Percentiles rank a stretch among this genome's conserved stretches.
These are phyloP conservation scores for Lachancea quebecensis DNA, from an alignment of 805 yeast species.

Conservation along the genomic window DNA sequence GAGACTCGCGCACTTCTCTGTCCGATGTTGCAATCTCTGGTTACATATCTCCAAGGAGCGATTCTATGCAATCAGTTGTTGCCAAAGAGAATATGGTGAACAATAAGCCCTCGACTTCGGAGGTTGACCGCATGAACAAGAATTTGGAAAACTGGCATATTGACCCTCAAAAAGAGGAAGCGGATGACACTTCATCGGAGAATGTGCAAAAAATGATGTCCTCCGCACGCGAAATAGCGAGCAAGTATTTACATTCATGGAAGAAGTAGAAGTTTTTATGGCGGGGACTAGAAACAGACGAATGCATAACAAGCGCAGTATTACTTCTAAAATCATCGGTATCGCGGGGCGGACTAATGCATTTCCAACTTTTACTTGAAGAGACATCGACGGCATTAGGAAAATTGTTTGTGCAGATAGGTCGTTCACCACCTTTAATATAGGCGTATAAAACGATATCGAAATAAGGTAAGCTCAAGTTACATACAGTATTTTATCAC, in stretches of 20 bases:
- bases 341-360: too few relatives aligned
- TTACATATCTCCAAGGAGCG: slow-evolving; percentile 28
- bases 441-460: slow-evolving; percentile 1
- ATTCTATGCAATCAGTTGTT: slow-evolving; percentile 21
- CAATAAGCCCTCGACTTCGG: slow-evolving; percentile 2
- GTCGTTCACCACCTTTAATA: not conserved
- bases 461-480: slow-evolving; percentile 2
- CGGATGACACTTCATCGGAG: slow-evolving; percentile 8
- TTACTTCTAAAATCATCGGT: not conserved
- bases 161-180: not conserved
- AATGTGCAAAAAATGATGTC: slow-evolving; percentile 21
- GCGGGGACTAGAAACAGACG: not conserved
- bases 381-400: too few relatives aligned
- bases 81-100: slow-evolving; percentile 15
- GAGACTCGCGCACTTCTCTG: slow-evolving; percentile 40
- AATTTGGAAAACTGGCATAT: slow-evolving; percentile 8
- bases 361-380: too few relatives aligned
- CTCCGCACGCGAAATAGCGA: slow-evolving; percentile 20
- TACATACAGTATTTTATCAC: not conserved
- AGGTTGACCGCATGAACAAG: slow-evolving; percentile 9
- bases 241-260: slow-evolving; percentile 22
- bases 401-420: too few relatives aligned
- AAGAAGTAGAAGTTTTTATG: slow-evolving; percentile 11
- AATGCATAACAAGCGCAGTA: not conserved
- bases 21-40: slow-evolving; percentile 47